Evolutionary conservation across 1,139 yeast genomes (phyloP).

Genomic region (Wickerhamomyces sp.): DNA sequence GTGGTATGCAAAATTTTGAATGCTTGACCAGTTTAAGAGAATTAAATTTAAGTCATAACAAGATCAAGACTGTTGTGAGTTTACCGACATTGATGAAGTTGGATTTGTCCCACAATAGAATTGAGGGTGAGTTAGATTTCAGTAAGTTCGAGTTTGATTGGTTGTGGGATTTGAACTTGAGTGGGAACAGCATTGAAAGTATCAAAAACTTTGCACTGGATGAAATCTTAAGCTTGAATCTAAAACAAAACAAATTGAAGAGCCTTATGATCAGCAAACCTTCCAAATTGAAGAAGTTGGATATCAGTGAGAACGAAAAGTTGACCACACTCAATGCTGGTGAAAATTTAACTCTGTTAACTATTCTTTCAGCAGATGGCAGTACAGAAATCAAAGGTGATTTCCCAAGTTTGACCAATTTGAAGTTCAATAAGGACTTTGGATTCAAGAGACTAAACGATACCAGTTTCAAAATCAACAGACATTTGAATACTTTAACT

Average conservation of each 20-base stretch:
- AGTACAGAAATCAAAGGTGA: constrained; percentile 4
- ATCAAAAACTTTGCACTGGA: constrained; percentile 4
- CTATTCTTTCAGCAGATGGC: constrained; percentile 8
- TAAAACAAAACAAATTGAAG: constrained; percentile 4
- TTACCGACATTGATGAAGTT: constrained; percentile 14
- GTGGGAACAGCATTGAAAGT: constrained; percentile 10
- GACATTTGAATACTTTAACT: constrained; percentile 5
- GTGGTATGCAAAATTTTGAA: constrained; percentile 13
- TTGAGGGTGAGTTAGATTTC: constrained; percentile 13
- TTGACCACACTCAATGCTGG: not conserved
- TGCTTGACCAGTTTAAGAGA: constrained; percentile 13
- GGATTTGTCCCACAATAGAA: constrained; percentile 15
- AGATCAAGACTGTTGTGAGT: constrained; percentile 10
- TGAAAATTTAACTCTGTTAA: constrained; percentile 1
- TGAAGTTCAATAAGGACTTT: constrained; percentile 5
- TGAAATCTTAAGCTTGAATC: not conserved
- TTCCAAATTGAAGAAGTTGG: constrained; percentile 3
- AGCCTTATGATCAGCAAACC: constrained; percentile 8
- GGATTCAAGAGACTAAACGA: not conserved
- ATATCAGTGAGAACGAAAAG: not conserved
- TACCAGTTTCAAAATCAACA: constrained; percentile 4
- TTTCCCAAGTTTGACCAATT: constrained; percentile 9
- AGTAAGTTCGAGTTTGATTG: constrained; percentile 5
- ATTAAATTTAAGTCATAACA: constrained; percentile 15
- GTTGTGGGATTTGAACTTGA: constrained; percentile 10